These are phyloP conservation scores for Cryptomeria japonica DNA, from an alignment of 75 land plant genomes.

Conservation along the genomic window DNA sequence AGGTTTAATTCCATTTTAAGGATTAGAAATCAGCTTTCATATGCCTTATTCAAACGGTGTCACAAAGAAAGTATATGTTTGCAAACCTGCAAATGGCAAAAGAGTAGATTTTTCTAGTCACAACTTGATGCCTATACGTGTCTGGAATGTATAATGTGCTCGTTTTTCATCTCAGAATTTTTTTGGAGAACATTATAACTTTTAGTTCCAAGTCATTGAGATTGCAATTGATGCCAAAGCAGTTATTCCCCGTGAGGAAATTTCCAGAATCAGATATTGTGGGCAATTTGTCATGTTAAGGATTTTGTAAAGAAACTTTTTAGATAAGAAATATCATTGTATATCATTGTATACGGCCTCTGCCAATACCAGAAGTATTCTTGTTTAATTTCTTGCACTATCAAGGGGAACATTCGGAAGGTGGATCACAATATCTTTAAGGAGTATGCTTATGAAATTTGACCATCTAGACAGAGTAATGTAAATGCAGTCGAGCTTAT, in stretches of 20 bases:
- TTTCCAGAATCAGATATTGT: not conserved
- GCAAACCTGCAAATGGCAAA: not conserved
- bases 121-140: not conserved
- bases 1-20: not conserved
- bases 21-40: not conserved
- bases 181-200: not conserved
- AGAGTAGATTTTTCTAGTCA: not conserved
- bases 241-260: not conserved
- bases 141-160: not conserved
- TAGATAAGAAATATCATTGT: not conserved
- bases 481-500: not conserved
- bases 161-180: not conserved
- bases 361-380: not conserved
- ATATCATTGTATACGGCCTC: not conserved
- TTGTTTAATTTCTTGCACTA: not conserved
- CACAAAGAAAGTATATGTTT: not conserved
- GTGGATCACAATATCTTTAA: not conserved
- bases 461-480: not conserved
- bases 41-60: not conserved
- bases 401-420: not conserved
- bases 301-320: not conserved
- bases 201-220: not conserved
- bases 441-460: not conserved
- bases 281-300: not conserved
- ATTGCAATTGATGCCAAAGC: not conserved